Conservation (phyloP, 208 protist species). For the Acanthamoeba triangularis region DNA sequence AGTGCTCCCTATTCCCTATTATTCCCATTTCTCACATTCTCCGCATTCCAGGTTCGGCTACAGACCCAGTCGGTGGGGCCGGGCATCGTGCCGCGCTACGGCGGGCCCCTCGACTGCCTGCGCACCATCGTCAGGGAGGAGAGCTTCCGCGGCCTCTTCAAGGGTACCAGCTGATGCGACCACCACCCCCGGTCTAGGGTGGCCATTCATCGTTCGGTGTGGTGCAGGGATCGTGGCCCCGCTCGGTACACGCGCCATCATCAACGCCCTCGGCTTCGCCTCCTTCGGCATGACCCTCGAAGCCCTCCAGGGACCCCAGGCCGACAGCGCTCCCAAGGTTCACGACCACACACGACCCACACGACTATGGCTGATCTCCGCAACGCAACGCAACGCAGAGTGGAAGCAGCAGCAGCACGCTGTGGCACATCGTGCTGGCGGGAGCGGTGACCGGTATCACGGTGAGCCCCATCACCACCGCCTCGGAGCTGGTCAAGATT, state of each 20-base stretch:
- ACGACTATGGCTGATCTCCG: background rate
- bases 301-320: background rate
- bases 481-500: conserved; percentile 50
- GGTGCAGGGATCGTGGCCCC: conserved; percentile 35
- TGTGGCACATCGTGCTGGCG: background rate
- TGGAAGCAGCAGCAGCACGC: background rate
- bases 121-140: conserved; percentile 23
- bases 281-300: conserved; percentile 57
- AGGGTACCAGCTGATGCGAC: background rate
- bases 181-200: too few relatives aligned
- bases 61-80: conserved; percentile 14
- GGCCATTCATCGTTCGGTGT: too few relatives aligned
- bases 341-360: background rate
- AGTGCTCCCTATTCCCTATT: background rate
- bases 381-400: background rate
- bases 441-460: conserved; percentile 14
- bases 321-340: background rate
- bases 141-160: conserved; percentile 41
- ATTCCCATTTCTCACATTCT: background rate
- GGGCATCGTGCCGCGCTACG: conserved; percentile 35
- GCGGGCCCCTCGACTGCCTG: background rate
- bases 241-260: conserved; percentile 30
- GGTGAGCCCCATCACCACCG: conserved; percentile 46
- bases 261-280: conserved; percentile 39
- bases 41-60: background rate